These are phyloP conservation scores for Ustilago nuda DNA, from an alignment of 1,284 basidiomycete species.

Conservation along the genomic window DNA sequence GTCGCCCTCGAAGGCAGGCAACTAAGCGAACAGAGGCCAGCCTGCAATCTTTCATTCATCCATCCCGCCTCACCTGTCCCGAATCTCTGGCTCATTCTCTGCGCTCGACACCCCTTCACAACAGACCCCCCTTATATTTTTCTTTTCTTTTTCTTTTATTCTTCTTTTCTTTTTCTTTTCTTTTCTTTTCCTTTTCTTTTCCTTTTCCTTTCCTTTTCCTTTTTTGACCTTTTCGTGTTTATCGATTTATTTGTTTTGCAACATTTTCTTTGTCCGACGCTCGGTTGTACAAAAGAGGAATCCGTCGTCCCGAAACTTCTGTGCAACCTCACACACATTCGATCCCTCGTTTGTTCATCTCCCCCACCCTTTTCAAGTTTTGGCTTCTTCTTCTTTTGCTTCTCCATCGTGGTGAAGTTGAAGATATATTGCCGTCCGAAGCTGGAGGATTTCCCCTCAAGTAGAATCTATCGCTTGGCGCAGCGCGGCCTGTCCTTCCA, in stretches of 20 bases:
- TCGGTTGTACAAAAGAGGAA: not conserved
- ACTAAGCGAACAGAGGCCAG: too few species aligned
- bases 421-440: not conserved
- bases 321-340: not conserved
- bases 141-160: not conserved
- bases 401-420: not conserved
- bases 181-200: conserved; percentile 1
- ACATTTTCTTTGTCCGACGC: not conserved
- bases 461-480: not conserved
- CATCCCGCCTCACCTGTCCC: conserved; percentile 2
- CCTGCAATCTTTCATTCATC: not conserved
- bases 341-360: not conserved
- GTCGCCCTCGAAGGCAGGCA: too few species aligned
- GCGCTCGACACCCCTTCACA: too few species aligned
- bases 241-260: not conserved
- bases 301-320: not conserved
- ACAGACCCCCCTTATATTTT: not conserved
- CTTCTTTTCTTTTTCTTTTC: not conserved
- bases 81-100: not conserved
- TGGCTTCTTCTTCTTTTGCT: not conserved
- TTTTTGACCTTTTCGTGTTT: not conserved
- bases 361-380: not conserved
- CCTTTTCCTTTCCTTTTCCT: not conserved
- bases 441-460: not conserved
- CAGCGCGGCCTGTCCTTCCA: not conserved